A percentile compares a stretch with the other conserved stretches of the same genome.
phyloP scores from a whole-genome alignment of 179 eudicot genomes.

The Spergularia azorica region DNA sequence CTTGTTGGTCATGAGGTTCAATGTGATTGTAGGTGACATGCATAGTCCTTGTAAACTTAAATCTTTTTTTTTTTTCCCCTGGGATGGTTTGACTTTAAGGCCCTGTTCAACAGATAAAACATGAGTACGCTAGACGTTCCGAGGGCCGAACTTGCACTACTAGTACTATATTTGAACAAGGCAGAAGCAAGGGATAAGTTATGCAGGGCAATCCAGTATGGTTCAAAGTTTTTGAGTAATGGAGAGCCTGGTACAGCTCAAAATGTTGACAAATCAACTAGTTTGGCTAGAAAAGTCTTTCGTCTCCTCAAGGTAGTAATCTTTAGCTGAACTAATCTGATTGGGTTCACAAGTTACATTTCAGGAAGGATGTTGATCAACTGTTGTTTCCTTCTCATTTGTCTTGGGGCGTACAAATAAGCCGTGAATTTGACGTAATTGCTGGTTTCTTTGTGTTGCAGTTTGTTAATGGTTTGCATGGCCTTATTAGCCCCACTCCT shows the following conservation, averaged over 20 bases:
- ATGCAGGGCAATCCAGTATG: slow-evolving; percentile 99
- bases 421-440: slow-evolving; percentile 22
- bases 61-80: neutral
- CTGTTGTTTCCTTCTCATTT: neutral
- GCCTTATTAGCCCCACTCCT: slow-evolving; percentile 76
- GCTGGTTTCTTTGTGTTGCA: slow-evolving; percentile 35
- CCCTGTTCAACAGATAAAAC: slow-evolving; percentile 30
- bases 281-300: slow-evolving; percentile 95
- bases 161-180: slow-evolving; percentile 84
- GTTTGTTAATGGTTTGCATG: slow-evolving; percentile 98
- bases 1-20: neutral
- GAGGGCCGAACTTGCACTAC: slow-evolving; percentile 83
- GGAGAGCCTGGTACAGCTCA: slow-evolving; percentile 99
- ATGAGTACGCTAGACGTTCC: slow-evolving; percentile 79
- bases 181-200: slow-evolving; percentile 99
- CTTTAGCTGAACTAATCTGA: neutral
- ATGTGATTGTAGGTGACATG: neutral
- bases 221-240: slow-evolving; percentile 90
- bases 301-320: slow-evolving; percentile 85
- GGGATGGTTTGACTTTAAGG: slow-evolving; percentile 26
- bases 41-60: neutral
- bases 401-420: neutral
- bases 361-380: neutral
- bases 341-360: neutral
- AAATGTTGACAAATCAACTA: slow-evolving; percentile 90